A percentile compares a stretch with the other conserved stretches of the same genome.
phyloP scores from a whole-genome alignment of 352 stramenopile species.

The Phytopythium kandeliae region DNA sequence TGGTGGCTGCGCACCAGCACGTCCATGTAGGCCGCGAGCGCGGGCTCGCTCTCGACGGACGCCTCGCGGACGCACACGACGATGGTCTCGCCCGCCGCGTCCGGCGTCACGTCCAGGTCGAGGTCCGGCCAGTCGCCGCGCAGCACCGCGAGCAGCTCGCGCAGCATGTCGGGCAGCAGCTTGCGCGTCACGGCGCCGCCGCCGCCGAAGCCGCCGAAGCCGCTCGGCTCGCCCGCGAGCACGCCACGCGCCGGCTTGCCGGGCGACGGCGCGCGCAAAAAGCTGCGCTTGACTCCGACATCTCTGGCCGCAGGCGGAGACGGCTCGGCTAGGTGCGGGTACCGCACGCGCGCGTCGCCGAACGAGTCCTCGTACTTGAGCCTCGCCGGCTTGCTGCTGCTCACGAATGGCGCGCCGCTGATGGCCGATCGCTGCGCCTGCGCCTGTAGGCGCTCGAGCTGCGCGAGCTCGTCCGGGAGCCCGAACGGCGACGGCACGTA shows the following conservation, averaged over 20 bases:
- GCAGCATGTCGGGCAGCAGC: slow-evolving; percentile 62
- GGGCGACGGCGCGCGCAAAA: slow-evolving; percentile 43
- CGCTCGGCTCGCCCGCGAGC: background rate
- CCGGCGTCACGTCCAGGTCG: slow-evolving; percentile 42
- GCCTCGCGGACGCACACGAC: slow-evolving; percentile 47
- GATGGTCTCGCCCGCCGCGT: slow-evolving; percentile 52
- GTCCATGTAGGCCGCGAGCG: slow-evolving; percentile 80
- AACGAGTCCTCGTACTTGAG: slow-evolving; percentile 81
- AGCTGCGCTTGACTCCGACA: slow-evolving; percentile 70
- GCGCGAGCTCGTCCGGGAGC: slow-evolving; percentile 50
- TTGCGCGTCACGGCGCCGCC: slow-evolving; percentile 63
- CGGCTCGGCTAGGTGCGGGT: slow-evolving; percentile 65
- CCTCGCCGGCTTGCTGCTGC: slow-evolving; percentile 28
- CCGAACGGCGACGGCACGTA: slow-evolving; percentile 69
- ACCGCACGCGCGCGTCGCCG: slow-evolving; percentile 37
- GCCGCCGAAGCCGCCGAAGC: background rate
- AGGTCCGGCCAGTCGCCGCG: slow-evolving; percentile 53
- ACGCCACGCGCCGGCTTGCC: background rate
- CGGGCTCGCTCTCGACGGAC: slow-evolving; percentile 46
- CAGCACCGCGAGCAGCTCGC: slow-evolving; percentile 64
- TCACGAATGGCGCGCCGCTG: slow-evolving; percentile 67
- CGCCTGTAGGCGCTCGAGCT: slow-evolving; percentile 55
- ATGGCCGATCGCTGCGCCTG: slow-evolving; percentile 70
- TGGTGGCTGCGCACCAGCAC: slow-evolving; percentile 60
- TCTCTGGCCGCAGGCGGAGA: slow-evolving; percentile 54